Evolutionary conservation across 2,329 filamentous ascomycete genomes (phyloP).

Genomic region (Didymella pomorum): DNA sequence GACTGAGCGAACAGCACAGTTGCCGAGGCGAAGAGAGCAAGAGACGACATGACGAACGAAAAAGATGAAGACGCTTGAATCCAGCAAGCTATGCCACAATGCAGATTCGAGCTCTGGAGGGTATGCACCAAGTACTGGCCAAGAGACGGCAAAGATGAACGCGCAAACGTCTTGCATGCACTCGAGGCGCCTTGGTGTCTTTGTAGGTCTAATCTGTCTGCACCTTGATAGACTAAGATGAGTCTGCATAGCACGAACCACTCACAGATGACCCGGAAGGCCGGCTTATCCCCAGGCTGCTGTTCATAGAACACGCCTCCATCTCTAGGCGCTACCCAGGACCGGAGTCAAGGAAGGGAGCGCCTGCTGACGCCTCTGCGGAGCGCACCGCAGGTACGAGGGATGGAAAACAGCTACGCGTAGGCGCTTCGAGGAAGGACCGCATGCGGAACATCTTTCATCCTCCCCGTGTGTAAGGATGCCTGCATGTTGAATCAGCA

Average conservation of each 20-base stretch:
- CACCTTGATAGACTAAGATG: constrained; percentile 37
- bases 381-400: constrained; percentile 23
- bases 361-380: constrained; percentile 44
- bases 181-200: constrained; percentile 39
- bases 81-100: constrained; percentile 37
- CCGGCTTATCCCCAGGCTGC: constrained; percentile 25
- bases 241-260: constrained; percentile 34
- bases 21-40: constrained; percentile 38
- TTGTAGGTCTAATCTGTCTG: constrained; percentile 42
- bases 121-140: constrained; percentile 15
- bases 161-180: constrained; percentile 33
- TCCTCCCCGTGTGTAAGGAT: constrained; percentile 32
- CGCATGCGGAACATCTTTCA: constrained; percentile 32
- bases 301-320: constrained; percentile 31
- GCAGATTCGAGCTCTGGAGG: neutral
- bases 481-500: constrained; percentile 2
- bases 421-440: constrained; percentile 40
- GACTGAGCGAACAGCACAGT: constrained; percentile 49
- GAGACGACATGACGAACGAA: constrained; percentile 39
- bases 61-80: constrained; percentile 34
- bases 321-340: constrained; percentile 35
- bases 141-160: constrained; percentile 28
- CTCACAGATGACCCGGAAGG: constrained; percentile 36
- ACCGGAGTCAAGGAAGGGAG: constrained; percentile 33
- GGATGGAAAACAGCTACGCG: constrained; percentile 30